Percentiles rank a stretch among this genome's conserved stretches.
Evolutionary conservation across 108 stramenopile species (phyloP).

Genomic region (Fistulifera pelliculosa): DNA sequence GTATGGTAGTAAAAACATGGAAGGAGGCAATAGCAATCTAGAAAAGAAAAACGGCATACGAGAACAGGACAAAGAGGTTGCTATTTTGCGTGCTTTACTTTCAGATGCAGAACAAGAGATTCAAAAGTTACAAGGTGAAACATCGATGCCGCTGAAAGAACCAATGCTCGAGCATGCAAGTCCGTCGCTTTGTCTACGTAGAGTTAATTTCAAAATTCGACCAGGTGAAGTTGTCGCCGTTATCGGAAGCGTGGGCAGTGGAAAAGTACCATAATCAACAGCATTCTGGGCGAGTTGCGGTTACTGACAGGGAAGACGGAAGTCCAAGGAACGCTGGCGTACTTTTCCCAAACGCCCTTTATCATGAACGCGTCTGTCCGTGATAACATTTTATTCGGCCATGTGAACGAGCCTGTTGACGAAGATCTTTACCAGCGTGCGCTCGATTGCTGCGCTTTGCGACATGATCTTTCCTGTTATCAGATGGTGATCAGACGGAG

Average conservation of each 20-base stretch:
- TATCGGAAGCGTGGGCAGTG: constrained; percentile 77
- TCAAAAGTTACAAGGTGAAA: constrained; percentile 16
- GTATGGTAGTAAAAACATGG: constrained; percentile 6
- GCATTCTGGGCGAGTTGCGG: constrained; percentile 70
- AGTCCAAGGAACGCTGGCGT: constrained; percentile 54
- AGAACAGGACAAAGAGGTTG: constrained; percentile 54
- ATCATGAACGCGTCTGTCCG: constrained; percentile 91
- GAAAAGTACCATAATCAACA: constrained; percentile 63
- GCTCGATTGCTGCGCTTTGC: constrained; percentile 69
- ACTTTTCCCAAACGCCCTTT: constrained; percentile 85
- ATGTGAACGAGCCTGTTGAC: constrained; percentile 52
- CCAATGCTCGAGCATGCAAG: constrained; percentile 56
- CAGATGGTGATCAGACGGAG: constrained; percentile 87
- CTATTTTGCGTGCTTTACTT: constrained; percentile 56
- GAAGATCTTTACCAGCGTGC: constrained; percentile 70
- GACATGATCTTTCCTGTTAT: constrained; percentile 75
- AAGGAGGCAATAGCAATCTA: neutral
- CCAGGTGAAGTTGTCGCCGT: constrained; percentile 75
- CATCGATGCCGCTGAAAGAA: neutral
- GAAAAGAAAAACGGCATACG: constrained; percentile 10
- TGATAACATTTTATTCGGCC: constrained; percentile 94
- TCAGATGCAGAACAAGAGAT: constrained; percentile 59
- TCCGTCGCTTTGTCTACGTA: constrained; percentile 19
- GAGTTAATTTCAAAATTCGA: constrained; percentile 76
- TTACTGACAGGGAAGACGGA: constrained; percentile 33